Evolutionary conservation across 768 basidiomycete species (phyloP).

Genomic region (Collybiopsis confluens): DNA sequence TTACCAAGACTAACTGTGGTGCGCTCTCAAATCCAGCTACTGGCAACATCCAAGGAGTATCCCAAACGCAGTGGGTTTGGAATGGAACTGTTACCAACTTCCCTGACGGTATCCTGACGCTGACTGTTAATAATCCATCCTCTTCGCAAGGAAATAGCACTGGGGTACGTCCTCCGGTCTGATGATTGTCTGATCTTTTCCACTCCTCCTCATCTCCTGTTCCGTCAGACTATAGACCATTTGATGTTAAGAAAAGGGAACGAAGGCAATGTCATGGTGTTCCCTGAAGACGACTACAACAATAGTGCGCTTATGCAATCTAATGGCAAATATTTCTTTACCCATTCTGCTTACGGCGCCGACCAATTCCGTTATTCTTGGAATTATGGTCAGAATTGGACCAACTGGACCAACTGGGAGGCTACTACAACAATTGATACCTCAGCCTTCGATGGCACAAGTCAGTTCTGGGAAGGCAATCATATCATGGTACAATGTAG

Average conservation of each 20-base stretch:
- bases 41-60: slow-evolving; percentile 48
- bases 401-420: slow-evolving; percentile 77
- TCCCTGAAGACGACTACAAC: slow-evolving; percentile 79
- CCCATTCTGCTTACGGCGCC: slow-evolving; percentile 81
- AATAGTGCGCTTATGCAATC: slow-evolving; percentile 49
- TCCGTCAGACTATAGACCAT: slow-evolving; percentile 57
- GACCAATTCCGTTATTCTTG: slow-evolving; percentile 84
- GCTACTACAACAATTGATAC: slow-evolving; percentile 60
- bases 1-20: slow-evolving; percentile 47
- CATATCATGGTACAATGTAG: slow-evolving; percentile 89
- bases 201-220: slow-evolving; percentile 7
- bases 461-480: slow-evolving; percentile 72
- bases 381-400: slow-evolving; percentile 85
- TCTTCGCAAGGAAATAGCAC: slow-evolving; percentile 44
- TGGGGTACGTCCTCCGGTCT: slow-evolving; percentile 50
- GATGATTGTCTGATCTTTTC: background rate
- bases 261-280: slow-evolving; percentile 75
- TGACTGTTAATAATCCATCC: slow-evolving; percentile 58
- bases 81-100: slow-evolving; percentile 68
- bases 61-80: slow-evolving; percentile 67
- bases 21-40: slow-evolving; percentile 44
- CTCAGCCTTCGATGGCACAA: slow-evolving; percentile 43
- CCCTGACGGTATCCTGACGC: slow-evolving; percentile 78
- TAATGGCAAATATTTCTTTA: slow-evolving; percentile 67
- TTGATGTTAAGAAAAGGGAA: slow-evolving; percentile 79